Evolutionary conservation across 306 rosid genomes (phyloP).

Genomic region (Hippophae gyantsensis): DNA sequence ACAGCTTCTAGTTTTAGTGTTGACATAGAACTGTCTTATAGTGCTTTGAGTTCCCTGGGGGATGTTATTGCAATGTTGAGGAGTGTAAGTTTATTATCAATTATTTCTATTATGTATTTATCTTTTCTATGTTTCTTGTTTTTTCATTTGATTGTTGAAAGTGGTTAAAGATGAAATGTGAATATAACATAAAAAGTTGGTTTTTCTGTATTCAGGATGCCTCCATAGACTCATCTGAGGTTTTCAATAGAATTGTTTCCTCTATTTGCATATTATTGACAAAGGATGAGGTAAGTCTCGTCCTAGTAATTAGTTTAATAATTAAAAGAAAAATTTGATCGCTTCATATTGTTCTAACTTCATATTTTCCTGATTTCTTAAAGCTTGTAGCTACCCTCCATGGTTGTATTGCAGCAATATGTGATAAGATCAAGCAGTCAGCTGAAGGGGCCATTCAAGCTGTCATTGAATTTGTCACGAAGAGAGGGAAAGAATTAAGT

Average conservation of each 20-base stretch:
- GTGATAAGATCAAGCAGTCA: slow-evolving; percentile 88
- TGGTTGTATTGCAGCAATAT: slow-evolving; percentile 73
- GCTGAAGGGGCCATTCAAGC: slow-evolving; percentile 98
- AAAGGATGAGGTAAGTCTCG: slow-evolving; percentile 67
- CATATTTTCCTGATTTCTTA: slow-evolving; percentile 12
- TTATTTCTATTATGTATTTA: slow-evolving; percentile 8
- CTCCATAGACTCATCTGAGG: slow-evolving; percentile 94
- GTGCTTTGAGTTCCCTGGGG: slow-evolving; percentile 84
- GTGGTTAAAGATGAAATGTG: slow-evolving; percentile 12
- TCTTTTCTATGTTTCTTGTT: slow-evolving; percentile 5
- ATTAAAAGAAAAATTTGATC: background rate
- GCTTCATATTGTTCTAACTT: background rate
- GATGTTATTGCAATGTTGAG: slow-evolving; percentile 90
- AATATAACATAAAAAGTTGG: slow-evolving; percentile 13
- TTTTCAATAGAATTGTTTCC: slow-evolving; percentile 85
- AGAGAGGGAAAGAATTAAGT: slow-evolving; percentile 65
- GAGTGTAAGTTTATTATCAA: slow-evolving; percentile 56
- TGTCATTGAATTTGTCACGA: slow-evolving; percentile 70
- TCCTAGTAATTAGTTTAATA: background rate
- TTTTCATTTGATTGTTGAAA: slow-evolving; percentile 9
- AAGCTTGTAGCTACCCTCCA: slow-evolving; percentile 84
- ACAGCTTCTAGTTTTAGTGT: slow-evolving; percentile 47
- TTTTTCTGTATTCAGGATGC: slow-evolving; percentile 62
- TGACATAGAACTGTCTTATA: slow-evolving; percentile 68
- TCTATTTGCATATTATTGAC: slow-evolving; percentile 73